Evolutionary conservation across 768 basidiomycete genomes (phyloP).

Genomic region (Candolleomyces aberdarensis): DNA sequence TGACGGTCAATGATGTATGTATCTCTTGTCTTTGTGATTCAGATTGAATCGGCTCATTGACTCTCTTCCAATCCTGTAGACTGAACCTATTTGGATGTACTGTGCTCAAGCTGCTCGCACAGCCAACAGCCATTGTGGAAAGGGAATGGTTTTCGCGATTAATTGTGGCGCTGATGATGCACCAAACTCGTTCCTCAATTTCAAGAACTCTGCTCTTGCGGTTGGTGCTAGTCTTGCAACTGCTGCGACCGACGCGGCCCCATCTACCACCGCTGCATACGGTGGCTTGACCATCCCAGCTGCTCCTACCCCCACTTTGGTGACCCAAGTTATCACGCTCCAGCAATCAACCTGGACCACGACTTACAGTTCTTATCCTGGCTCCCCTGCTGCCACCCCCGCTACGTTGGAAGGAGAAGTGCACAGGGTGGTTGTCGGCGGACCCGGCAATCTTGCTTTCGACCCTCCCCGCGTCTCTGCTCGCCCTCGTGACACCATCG

Average conservation of each 20-base stretch:
- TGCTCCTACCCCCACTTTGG: slow-evolving; percentile 37
- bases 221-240: slow-evolving; percentile 48
- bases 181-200: slow-evolving; percentile 58
- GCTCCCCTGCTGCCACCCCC: slow-evolving; percentile 54
- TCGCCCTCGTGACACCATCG: slow-evolving; percentile 49
- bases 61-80: slow-evolving; percentile 28
- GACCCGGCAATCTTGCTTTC: slow-evolving; percentile 43
- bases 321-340: slow-evolving; percentile 49
- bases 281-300: slow-evolving; percentile 51
- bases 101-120: slow-evolving; percentile 52
- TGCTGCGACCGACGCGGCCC: slow-evolving; percentile 24
- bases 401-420: slow-evolving; percentile 42
- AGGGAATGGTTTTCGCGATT: slow-evolving; percentile 66
- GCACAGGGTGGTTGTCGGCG: slow-evolving; percentile 56
- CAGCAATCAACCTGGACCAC: slow-evolving; percentile 49
- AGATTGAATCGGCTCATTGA: background rate
- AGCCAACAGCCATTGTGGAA: slow-evolving; percentile 54
- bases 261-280: slow-evolving; percentile 43
- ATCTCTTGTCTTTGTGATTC: background rate
- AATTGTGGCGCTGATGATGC: slow-evolving; percentile 55
- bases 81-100: slow-evolving; percentile 56
- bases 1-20: slow-evolving; percentile 47
- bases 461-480: slow-evolving; percentile 49
- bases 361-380: slow-evolving; percentile 52
- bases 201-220: slow-evolving; percentile 55